Base-by-base conservation (phyloP, 306 rosid genomes). In the Vigna hirtella region DNA sequence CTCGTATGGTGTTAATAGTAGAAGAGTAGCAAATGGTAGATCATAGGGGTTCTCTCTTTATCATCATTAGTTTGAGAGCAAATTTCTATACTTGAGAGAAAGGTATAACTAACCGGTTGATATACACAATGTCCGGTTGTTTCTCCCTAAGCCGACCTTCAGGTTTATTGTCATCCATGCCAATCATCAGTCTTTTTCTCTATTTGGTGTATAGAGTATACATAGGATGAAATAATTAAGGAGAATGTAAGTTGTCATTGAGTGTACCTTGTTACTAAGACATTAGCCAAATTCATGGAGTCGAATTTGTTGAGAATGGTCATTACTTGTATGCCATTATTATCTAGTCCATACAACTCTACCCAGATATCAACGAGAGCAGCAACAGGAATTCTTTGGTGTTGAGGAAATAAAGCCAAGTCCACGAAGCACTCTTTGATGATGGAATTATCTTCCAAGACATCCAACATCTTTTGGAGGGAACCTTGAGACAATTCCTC, bases 361-460 rank as follows among this genome's bases (percentile, higher is more conserved):
- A 52, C 20, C 91, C 89, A 88, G 72, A 91, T 87, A 83, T 89
- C 91, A 65, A 86, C 49, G 7, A 93, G 86, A 55, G 79, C 76
- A 32, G 85, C 14, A 64, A 49, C 91, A 58, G 85, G 84, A 22
- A 91, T 84, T 71, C 84, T 87, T 62, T 70, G 89, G 78, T 89
- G 86, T 83, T 87, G 91, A 0, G 90, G 95, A 64, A 93, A 91
- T 50, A 87, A 84, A 24, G 87, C 88, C 9, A 93, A 79, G 86
- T 93, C 97, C 81, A 53, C 0, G 89, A 93, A 93, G 81, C 95
- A 85, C 55, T 93, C 89, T 82, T 82, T 89, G 70, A 67, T 50
- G 36, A 78, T 22, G 11, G 64, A 45, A 65, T 79, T 38, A 38
- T 80, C 80, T 50, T 82, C 87, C 66, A 82, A 83, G 22, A 85